Percentiles rank a stretch among this genome's conserved stretches.
Evolutionary conservation across 306 rosid genomes (phyloP).

Genomic region (Notholithocarpus densiflorus): DNA sequence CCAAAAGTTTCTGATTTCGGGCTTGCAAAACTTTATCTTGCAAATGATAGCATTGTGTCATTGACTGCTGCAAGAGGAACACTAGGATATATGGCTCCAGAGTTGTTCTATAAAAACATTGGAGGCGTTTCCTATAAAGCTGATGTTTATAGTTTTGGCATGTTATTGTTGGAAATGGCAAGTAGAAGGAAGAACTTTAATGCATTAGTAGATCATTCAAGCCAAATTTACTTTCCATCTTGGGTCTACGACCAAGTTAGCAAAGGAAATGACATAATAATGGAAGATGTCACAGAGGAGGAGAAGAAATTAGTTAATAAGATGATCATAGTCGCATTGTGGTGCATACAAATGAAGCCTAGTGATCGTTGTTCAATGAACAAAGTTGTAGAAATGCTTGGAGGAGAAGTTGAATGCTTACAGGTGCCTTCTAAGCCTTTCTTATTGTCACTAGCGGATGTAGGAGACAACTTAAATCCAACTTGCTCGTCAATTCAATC

Average conservation of each 20-base stretch:
- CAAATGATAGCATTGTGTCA: accelerated
- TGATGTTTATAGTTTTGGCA: too few species aligned
- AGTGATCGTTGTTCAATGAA: constrained; percentile 24
- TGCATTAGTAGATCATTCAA: too few species aligned
- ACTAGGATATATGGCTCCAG: too few species aligned
- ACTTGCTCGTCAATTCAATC: not conserved
- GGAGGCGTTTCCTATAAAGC: too few species aligned
- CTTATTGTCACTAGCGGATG: not conserved
- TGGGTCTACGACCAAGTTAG: too few species aligned
- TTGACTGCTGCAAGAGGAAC: too few species aligned
- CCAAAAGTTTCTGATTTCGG: too few species aligned
- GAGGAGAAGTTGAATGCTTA: constrained; percentile 3
- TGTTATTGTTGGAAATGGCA: too few species aligned
- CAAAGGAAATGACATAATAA: not conserved
- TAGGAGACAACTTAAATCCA: not conserved
- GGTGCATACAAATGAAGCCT: constrained; percentile 43
- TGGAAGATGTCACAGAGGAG: not conserved
- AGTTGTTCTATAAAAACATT: too few species aligned
- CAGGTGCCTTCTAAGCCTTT: constrained; percentile 34
- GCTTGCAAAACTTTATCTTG: too few species aligned
- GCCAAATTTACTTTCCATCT: too few species aligned
- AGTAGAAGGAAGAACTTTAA: too few species aligned
- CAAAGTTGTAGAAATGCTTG: constrained; percentile 30
- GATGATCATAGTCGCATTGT: constrained; percentile 28
- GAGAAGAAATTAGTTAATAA: constrained; percentile 14